Evolutionary conservation across 139 green algal species (phyloP).

Genomic region (Haematococcus sp.): DNA sequence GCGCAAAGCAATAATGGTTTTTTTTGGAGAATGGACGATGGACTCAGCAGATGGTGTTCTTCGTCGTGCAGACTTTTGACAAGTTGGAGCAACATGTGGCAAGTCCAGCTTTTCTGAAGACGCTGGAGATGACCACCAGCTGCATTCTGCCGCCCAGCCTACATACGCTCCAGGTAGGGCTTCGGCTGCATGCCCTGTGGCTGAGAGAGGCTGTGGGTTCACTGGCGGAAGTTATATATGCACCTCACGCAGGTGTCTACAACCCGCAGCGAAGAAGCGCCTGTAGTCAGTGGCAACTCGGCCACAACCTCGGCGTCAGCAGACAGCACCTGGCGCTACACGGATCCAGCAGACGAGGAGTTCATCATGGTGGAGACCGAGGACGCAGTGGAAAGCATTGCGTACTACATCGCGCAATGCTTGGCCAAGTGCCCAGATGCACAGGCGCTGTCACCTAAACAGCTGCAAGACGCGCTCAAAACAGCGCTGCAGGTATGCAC

Average conservation of each 20-base stretch:
- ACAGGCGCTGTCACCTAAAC: conserved; percentile 3
- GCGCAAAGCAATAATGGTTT: not conserved
- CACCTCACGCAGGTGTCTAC: not conserved
- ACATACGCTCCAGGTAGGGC: not conserved
- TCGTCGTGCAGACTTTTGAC: not conserved
- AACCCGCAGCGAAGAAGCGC: not conserved
- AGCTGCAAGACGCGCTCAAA: conserved; percentile 16
- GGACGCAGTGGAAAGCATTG: conserved; percentile 14
- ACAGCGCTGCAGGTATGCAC: conserved; percentile 8
- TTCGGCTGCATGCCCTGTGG: not conserved
- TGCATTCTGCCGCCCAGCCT: no score
- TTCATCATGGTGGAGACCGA: conserved; percentile 9
- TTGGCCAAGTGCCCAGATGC: conserved; percentile 13
- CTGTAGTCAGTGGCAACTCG: not conserved
- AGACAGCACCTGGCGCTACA: not conserved
- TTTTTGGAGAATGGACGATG: not conserved
- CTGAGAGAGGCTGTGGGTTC: no score
- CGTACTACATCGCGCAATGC: conserved; percentile 22
- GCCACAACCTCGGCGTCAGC: not conserved
- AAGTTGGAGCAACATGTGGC: not conserved
- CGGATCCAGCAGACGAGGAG: not conserved
- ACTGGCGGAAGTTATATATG: not conserved
- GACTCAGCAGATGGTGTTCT: not conserved
- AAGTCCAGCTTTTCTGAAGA: not conserved
- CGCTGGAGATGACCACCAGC: not conserved